Evolutionary conservation across 2,329 filamentous ascomycete genomes (phyloP).

Genomic region (Colletotrichum theobromicola): DNA sequence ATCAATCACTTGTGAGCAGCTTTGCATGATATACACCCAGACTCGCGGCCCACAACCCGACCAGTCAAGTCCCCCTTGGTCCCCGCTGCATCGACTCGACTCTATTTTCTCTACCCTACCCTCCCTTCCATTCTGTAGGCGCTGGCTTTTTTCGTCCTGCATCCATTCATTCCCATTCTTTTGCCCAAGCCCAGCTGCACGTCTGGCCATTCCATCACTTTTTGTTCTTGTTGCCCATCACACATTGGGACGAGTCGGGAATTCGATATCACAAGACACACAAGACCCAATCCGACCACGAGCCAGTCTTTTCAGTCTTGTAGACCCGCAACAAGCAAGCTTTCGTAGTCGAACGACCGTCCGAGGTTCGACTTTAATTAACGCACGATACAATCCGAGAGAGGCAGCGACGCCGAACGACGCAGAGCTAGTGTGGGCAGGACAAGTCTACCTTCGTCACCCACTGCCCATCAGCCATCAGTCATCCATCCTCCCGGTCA

Average conservation of each 20-base stretch:
- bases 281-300: constrained; percentile 7
- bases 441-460: constrained; percentile 10
- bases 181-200: constrained; percentile 22
- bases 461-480: too few relatives aligned
- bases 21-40: constrained; percentile 26
- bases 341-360: constrained; percentile 15
- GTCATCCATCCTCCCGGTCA: background rate
- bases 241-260: background rate
- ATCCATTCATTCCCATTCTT: constrained; percentile 28
- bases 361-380: constrained; percentile 16
- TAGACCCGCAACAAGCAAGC: background rate
- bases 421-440: constrained; percentile 3
- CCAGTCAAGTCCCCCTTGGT: constrained; percentile 16
- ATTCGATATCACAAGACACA: background rate
- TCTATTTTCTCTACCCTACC: constrained; percentile 21
- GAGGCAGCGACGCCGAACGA: background rate
- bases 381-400: constrained; percentile 20
- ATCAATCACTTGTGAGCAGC: constrained; percentile 21
- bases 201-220: constrained; percentile 22
- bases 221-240: background rate
- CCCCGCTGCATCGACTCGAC: constrained; percentile 9
- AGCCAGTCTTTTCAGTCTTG: constrained; percentile 11
- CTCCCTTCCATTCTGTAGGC: constrained; percentile 27
- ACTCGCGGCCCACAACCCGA: constrained; percentile 20
- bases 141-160: constrained; percentile 30